These are phyloP conservation scores for Populus nigra DNA, from an alignment of 345 rosid genomes.

Conservation along the genomic window DNA sequence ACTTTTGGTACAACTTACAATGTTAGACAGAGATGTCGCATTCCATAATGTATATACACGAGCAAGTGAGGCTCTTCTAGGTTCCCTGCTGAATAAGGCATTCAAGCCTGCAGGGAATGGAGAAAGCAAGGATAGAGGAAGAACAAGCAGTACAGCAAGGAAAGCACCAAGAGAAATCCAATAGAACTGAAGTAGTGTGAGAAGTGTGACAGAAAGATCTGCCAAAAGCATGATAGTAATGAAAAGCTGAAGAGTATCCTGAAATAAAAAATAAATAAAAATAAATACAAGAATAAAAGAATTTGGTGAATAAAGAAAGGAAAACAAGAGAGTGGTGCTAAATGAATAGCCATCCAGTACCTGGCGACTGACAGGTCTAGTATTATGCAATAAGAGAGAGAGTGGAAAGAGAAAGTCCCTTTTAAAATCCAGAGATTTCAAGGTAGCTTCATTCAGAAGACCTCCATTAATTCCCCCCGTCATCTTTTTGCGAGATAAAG, in stretches of 20 bases:
- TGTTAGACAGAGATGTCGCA: slow-evolving; percentile 75
- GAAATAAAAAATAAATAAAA: slow-evolving; percentile 39
- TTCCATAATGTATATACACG: slow-evolving; percentile 93
- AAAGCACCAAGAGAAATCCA: slow-evolving; percentile 88
- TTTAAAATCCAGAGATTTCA: slow-evolving; percentile 68
- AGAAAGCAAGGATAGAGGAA: slow-evolving; percentile 83
- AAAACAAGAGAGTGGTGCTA: not conserved
- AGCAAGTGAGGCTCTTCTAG: slow-evolving; percentile 84
- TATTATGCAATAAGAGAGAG: slow-evolving; percentile 75
- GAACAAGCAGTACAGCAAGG: slow-evolving; percentile 82
- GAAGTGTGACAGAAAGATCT: slow-evolving; percentile 82
- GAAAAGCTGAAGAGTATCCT: slow-evolving; percentile 75
- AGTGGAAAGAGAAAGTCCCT: slow-evolving; percentile 73
- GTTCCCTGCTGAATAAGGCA: slow-evolving; percentile 91
- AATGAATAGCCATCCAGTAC: slow-evolving; percentile 35
- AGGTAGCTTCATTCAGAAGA: slow-evolving; percentile 63
- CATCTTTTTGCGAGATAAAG: slow-evolving; percentile 74
- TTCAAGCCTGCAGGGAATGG: slow-evolving; percentile 95
- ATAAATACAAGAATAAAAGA: slow-evolving; percentile 19
- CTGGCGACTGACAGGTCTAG: slow-evolving; percentile 91
- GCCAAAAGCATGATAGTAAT: slow-evolving; percentile 80
- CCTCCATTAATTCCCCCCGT: slow-evolving; percentile 92
- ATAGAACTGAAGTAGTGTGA: slow-evolving; percentile 80
- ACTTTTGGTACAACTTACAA: slow-evolving; percentile 51
- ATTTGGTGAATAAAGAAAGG: slow-evolving; percentile 1